phyloP scores from a whole-genome alignment of 306 rosid genomes.

The Sicyos edulis region DNA sequence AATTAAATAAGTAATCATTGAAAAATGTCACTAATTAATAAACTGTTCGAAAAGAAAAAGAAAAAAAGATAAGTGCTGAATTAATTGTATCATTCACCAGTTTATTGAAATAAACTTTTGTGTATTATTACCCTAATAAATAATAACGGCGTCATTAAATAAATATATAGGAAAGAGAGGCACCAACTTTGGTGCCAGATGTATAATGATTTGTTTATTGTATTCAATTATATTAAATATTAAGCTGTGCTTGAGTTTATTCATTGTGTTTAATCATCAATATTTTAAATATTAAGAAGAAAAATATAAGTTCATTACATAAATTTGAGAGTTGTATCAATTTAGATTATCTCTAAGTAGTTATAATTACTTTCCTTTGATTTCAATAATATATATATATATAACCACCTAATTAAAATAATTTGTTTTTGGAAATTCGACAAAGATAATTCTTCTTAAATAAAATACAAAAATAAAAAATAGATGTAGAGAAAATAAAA shows the following conservation, averaged over 20 bases:
- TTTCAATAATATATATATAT: too few relatives aligned
- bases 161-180: not conserved
- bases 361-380: too few relatives aligned
- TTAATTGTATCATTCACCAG: not conserved
- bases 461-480: too few relatives aligned
- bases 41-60: not conserved
- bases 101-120: not conserved
- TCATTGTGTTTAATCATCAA: too few relatives aligned
- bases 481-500: too few relatives aligned
- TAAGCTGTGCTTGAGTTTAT: too few relatives aligned
- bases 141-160: constrained; percentile 10
- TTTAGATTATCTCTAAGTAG: not conserved
- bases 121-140: not conserved
- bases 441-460: too few relatives aligned
- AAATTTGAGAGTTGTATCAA: not conserved
- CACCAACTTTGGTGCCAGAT: constrained; percentile 4
- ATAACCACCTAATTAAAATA: too few relatives aligned
- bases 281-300: too few relatives aligned
- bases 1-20: constrained; percentile 12
- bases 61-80: not conserved
- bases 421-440: too few relatives aligned
- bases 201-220: not conserved
- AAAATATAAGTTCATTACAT: too few relatives aligned
- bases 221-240: not conserved
- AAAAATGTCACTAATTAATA: not conserved